phyloP scores from a whole-genome alignment of 441 rosid species.

The Euphorbia schlechtendalii region DNA sequence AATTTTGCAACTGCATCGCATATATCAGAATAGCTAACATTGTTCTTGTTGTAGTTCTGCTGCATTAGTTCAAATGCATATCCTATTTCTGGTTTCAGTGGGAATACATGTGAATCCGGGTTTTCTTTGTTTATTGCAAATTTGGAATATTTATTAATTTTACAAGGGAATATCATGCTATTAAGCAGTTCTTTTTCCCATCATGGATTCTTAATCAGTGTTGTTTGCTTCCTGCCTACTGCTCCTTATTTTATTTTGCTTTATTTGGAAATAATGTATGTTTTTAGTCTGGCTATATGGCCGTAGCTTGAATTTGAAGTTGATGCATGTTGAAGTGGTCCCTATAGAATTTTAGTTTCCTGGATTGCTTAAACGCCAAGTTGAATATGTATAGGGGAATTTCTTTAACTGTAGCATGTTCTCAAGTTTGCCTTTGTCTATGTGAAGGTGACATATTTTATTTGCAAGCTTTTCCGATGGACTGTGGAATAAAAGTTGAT shows the following conservation, averaged over 20 bases:
- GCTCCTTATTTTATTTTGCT: neutral
- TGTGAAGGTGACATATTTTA: neutral
- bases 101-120: neutral
- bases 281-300: neutral
- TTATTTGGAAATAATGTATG: neutral
- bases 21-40: neutral
- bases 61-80: neutral
- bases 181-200: neutral
- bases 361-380: neutral
- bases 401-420: neutral
- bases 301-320: neutral
- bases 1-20: no score
- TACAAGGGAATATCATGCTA: neutral
- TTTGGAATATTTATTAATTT: no score
- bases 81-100: neutral
- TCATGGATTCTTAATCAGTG: neutral
- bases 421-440: neutral
- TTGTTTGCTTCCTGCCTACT: neutral
- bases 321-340: neutral
- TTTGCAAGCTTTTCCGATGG: neutral
- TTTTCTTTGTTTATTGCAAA: no score
- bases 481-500: neutral
- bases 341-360: neutral
- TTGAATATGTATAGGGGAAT: neutral
- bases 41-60: neutral